Conservation (phyloP, 139 green algal genomes). For the Chlamydomonas incerta region DNA sequence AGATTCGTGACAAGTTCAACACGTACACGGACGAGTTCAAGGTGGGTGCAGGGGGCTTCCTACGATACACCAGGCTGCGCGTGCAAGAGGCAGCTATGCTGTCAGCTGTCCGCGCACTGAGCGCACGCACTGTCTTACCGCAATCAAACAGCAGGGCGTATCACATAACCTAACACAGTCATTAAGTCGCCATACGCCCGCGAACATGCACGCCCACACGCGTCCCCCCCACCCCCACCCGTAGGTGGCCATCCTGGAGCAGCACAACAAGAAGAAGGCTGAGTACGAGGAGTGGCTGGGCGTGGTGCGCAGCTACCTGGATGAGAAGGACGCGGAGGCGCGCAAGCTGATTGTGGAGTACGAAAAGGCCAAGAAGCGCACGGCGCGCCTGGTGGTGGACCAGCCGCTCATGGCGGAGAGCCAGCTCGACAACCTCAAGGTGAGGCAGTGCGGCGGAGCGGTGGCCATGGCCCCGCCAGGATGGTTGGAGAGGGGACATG, state of each 20-base stretch:
- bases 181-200: too few relatives aligned
- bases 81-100: too few relatives aligned
- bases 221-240: too few relatives aligned
- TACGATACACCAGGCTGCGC: too few relatives aligned
- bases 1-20: constrained; percentile 76
- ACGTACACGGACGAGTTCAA: constrained; percentile 80
- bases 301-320: constrained; percentile 49
- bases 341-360: constrained; percentile 59
- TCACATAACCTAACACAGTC: too few relatives aligned
- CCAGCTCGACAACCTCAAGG: constrained; percentile 51
- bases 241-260: constrained; percentile 65
- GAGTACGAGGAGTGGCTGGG: constrained; percentile 68
- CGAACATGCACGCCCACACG: too few relatives aligned
- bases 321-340: constrained; percentile 49
- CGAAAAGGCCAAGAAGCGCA: constrained; percentile 75
- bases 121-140: too few relatives aligned
- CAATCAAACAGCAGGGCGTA: too few relatives aligned
- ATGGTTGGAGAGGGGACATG: too few relatives aligned
- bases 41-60: constrained; percentile 22
- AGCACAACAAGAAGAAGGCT: constrained; percentile 73
- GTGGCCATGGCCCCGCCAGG: too few relatives aligned
- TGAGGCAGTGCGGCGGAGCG: too few relatives aligned
- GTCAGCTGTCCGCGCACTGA: too few relatives aligned
- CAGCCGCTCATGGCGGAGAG: constrained; percentile 3
- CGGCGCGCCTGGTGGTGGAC: constrained; percentile 42